Conservation (phyloP, 331 rosid species). For the Quercus lobata region DNA sequence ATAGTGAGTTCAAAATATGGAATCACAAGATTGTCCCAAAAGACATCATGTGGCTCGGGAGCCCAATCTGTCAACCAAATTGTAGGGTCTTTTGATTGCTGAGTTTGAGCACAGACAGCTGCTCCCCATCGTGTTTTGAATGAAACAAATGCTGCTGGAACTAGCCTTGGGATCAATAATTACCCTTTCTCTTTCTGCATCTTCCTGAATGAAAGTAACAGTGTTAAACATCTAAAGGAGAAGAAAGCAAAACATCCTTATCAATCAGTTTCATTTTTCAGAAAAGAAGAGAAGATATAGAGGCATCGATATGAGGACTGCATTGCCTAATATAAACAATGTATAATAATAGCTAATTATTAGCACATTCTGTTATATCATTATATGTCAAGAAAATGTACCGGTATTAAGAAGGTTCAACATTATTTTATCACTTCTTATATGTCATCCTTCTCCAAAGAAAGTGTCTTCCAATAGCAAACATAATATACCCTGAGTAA, state of each 20-base stretch:
- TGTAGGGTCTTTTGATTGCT: constrained; percentile 77
- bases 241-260: background rate
- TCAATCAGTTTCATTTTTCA: background rate
- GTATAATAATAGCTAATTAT: background rate
- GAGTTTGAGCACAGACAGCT: constrained; percentile 96
- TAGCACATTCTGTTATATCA: background rate
- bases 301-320: background rate
- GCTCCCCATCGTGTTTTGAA: constrained; percentile 89
- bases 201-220: constrained; percentile 61
- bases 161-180: constrained; percentile 50
- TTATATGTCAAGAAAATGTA: background rate
- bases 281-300: background rate
- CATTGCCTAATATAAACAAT: background rate
- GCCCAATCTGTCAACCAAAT: constrained; percentile 98
- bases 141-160: constrained; percentile 95
- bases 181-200: constrained; percentile 62
- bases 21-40: constrained; percentile 85
- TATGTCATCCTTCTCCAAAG: too few relatives aligned
- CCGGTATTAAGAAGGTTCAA: background rate
- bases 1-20: constrained; percentile 72
- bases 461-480: too few relatives aligned
- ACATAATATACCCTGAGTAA: background rate
- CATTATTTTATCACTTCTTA: too few relatives aligned
- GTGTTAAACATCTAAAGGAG: constrained; percentile 3
- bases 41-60: constrained; percentile 84